Conservation (phyloP, 768 basidiomycete species). For the Auricularia heimuer region DNA sequence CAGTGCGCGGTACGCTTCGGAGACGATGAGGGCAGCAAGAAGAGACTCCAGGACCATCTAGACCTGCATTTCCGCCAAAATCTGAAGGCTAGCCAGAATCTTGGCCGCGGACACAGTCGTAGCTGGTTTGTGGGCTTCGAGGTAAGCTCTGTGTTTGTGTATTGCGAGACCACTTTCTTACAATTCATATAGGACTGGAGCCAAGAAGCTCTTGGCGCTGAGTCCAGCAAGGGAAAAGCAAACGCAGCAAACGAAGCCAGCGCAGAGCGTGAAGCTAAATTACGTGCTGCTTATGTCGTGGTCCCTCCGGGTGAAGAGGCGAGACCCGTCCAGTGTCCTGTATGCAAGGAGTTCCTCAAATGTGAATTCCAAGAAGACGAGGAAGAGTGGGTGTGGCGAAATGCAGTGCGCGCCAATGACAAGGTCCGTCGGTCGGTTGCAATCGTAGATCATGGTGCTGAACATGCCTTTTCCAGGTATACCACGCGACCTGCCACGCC, state of each 20-base stretch:
- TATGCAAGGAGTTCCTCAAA: conserved; percentile 91
- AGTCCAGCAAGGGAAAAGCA: conserved; percentile 52
- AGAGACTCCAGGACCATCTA: conserved; percentile 74
- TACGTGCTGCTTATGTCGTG: conserved; percentile 70
- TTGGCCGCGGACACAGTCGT: conserved; percentile 78
- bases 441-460: conserved; percentile 4
- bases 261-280: conserved; percentile 65
- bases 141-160: conserved; percentile 37
- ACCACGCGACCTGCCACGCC: conserved; percentile 89
- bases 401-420: conserved; percentile 77
- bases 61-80: conserved; percentile 97
- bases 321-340: conserved; percentile 75
- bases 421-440: conserved; percentile 41
- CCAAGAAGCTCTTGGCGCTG: conserved; percentile 47
- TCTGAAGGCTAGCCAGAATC: conserved; percentile 64
- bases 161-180: conserved; percentile 8
- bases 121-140: conserved; percentile 82
- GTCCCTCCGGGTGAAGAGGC: conserved; percentile 88
- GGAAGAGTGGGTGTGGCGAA: conserved; percentile 97
- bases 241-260: conserved; percentile 53
- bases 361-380: conserved; percentile 90
- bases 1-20: conserved; percentile 88
- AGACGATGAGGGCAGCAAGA: conserved; percentile 61
- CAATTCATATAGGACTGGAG: conserved; percentile 68
- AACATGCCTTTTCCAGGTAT: conserved; percentile 45